These are phyloP conservation scores for Monilinia fructicola DNA, from an alignment of 2,329 filamentous ascomycete species.

Conservation along the genomic window DNA sequence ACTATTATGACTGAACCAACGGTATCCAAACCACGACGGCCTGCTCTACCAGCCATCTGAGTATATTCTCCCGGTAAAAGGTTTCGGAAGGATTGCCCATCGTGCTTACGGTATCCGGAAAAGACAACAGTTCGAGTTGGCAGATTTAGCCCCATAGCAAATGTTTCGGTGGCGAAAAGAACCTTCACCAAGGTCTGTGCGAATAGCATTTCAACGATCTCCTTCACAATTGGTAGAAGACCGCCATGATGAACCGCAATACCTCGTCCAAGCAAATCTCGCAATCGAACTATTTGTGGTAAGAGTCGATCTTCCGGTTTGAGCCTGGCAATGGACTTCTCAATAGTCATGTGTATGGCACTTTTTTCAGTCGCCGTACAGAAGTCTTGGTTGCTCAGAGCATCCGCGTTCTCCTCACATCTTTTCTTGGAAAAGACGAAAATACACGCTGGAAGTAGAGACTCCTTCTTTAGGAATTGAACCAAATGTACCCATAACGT, in stretches of 20 bases:
- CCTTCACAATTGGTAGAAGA: conserved; percentile 92
- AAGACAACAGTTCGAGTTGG: conserved; percentile 97
- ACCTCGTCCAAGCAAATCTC: conserved; percentile 81
- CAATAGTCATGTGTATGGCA: conserved; percentile 94
- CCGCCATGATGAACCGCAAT: conserved; percentile 97
- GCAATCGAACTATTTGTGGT: conserved; percentile 87
- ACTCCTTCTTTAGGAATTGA: conserved; percentile 83
- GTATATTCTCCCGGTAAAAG: conserved; percentile 94
- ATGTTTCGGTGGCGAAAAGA: conserved; percentile 95
- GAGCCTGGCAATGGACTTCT: conserved; percentile 87
- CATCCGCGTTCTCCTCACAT: conserved; percentile 95
- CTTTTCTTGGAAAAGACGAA: conserved; percentile 99
- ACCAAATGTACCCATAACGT: conserved; percentile 97
- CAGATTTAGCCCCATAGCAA: conserved; percentile 96
- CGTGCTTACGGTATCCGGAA: conserved; percentile 94
- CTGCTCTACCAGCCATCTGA: conserved; percentile 95
- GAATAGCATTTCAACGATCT: conserved; percentile 95
- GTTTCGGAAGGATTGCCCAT: conserved; percentile 88
- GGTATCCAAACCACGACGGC: conserved; percentile 85
- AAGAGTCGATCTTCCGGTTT: conserved; percentile 86
- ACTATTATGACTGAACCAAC: conserved; percentile 96
- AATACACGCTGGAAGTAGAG: conserved; percentile 86
- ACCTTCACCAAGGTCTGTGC: conserved; percentile 94
- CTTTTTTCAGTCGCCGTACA: conserved; percentile 94
- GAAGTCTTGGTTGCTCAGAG: conserved; percentile 91